These are phyloP conservation scores for Scutellaria baicalensis DNA, from an alignment of 257 asterid species.

Conservation along the genomic window DNA sequence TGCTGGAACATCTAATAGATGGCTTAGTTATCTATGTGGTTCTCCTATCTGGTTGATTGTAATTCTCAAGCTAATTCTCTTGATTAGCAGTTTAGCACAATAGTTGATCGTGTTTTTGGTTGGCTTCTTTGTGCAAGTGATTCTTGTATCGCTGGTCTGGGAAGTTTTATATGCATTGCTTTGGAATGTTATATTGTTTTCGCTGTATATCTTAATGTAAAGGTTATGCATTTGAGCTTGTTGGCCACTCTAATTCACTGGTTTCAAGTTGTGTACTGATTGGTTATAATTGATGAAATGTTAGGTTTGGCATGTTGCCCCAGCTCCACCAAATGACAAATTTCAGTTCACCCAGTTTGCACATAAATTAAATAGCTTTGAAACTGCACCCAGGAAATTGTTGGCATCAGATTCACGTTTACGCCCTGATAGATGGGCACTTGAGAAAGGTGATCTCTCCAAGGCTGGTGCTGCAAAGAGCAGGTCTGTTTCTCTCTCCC, in stretches of 20 bases:
- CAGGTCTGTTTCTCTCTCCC: slow-evolving; percentile 50
- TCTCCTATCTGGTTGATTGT: not conserved
- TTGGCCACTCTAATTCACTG: not conserved
- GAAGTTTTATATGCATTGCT: not conserved
- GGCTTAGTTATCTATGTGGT: not conserved
- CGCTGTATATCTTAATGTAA: not conserved
- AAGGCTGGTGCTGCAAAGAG: slow-evolving; percentile 88
- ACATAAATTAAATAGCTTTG: slow-evolving; percentile 86
- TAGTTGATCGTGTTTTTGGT: not conserved
- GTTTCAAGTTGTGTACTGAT: not conserved
- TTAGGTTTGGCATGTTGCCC: slow-evolving; percentile 85
- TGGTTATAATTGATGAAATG: not conserved
- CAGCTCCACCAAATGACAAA: slow-evolving; percentile 70
- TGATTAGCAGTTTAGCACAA: not conserved
- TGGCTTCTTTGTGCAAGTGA: slow-evolving; percentile 1
- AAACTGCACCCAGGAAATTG: slow-evolving; percentile 87
- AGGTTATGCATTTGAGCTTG: not conserved
- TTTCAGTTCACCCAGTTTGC: slow-evolving; percentile 90
- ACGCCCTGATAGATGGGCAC: slow-evolving; percentile 96
- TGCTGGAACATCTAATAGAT: not conserved
- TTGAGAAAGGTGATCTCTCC: slow-evolving; percentile 90
- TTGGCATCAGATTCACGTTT: slow-evolving; percentile 91
- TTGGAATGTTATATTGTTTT: not conserved
- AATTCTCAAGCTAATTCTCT: not conserved
- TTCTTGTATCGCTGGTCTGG: slow-evolving; percentile 4